Percentiles rank a stretch among this genome's conserved stretches.
Evolutionary conservation across 495 filamentous ascomycete genomes (phyloP).

Genomic region (Neurospora tetraspora): DNA sequence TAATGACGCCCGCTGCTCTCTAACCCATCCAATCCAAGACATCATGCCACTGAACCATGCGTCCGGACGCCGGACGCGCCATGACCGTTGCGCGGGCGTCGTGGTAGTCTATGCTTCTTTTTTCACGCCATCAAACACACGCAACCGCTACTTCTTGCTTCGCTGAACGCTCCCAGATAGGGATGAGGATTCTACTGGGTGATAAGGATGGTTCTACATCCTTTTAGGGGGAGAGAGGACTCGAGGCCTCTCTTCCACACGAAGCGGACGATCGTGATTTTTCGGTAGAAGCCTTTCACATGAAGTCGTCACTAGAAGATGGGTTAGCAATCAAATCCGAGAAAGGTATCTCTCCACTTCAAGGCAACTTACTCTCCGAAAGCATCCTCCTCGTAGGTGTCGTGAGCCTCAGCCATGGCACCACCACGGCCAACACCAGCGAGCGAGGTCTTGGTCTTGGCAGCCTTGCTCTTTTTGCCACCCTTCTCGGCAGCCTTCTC

Average conservation of each 20-base stretch:
- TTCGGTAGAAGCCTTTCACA: constrained; percentile 28
- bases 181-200: neutral
- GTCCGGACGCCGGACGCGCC: neutral
- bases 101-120: neutral
- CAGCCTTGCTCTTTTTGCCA: constrained; percentile 90
- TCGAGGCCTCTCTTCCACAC: neutral
- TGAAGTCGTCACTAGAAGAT: constrained; percentile 36
- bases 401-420: constrained; percentile 59
- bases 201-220: neutral
- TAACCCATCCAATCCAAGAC: neutral
- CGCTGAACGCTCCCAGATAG: neutral
- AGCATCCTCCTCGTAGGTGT: constrained; percentile 61
- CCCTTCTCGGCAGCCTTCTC: constrained; percentile 93
- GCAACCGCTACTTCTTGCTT: neutral
- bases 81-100: neutral
- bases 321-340: constrained; percentile 9
- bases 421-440: constrained; percentile 45
- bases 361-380: constrained; percentile 61
- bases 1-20: neutral
- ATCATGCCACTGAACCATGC: neutral
- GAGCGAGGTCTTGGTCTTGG: constrained; percentile 84
- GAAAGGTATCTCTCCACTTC: neutral
- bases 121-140: neutral
- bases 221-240: neutral
- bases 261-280: neutral